A percentile compares a stretch with the other conserved stretches of the same genome.
Conservation (phyloP, 2,329 filamentous ascomycete genomes). For the Malbranchea zuffiana region DNA sequence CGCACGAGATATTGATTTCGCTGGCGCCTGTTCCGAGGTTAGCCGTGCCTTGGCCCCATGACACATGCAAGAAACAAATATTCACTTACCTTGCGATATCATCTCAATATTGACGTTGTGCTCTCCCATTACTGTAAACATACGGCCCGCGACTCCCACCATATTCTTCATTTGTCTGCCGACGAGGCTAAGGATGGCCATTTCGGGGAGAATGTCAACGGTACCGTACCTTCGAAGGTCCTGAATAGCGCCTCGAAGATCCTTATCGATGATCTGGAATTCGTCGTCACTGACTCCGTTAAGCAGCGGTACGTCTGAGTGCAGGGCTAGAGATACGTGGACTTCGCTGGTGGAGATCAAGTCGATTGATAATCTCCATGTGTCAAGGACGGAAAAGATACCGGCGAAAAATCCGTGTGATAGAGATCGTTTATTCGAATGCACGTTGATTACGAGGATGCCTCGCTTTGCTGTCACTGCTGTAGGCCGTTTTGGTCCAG, state of each 20-base stretch:
- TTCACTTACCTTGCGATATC: constrained; percentile 80
- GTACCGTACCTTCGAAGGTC: constrained; percentile 74
- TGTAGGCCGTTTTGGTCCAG: constrained; percentile 62
- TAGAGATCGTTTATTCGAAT: constrained; percentile 92
- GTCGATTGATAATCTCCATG: constrained; percentile 79
- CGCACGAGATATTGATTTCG: constrained; percentile 98
- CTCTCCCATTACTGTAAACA: constrained; percentile 90
- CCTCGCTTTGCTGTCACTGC: constrained; percentile 96
- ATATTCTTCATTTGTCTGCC: constrained; percentile 97
- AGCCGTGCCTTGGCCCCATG: background rate
- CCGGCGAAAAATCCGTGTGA: constrained; percentile 92
- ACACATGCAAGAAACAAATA: too few species aligned
- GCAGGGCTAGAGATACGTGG: constrained; percentile 93
- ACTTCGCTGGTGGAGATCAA: constrained; percentile 95
- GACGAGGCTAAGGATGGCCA: constrained; percentile 92
- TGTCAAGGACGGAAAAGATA: constrained; percentile 85
- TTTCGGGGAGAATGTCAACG: constrained; percentile 78
- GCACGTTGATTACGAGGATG: constrained; percentile 94
- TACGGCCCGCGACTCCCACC: constrained; percentile 81
- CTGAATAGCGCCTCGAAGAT: constrained; percentile 53
- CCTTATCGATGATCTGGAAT: constrained; percentile 48
- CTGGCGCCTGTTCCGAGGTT: constrained; percentile 58
- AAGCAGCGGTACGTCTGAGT: constrained; percentile 56
- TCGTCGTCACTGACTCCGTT: constrained; percentile 39
- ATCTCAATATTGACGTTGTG: constrained; percentile 97